Evolutionary conservation across 2,329 filamentous ascomycete genomes (phyloP).

Genomic region (Plectosphaerella sp.): DNA sequence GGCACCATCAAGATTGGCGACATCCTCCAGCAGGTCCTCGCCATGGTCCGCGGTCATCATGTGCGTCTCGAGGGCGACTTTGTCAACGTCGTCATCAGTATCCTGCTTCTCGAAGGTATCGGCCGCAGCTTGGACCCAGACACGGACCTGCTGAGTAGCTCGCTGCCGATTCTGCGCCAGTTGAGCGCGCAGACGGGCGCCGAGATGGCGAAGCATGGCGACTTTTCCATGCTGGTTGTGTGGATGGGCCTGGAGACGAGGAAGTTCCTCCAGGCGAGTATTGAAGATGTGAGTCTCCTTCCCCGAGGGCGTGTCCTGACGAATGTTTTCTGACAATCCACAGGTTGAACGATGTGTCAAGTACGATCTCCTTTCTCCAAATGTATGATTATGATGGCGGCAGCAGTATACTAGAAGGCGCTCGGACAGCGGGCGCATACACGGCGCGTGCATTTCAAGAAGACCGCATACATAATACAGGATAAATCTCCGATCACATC

Average conservation of each 20-base stretch:
- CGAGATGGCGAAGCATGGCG: constrained; percentile 64
- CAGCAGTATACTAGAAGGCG: too few species aligned
- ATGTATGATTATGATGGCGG: constrained; percentile 52
- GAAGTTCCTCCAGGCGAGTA: constrained; percentile 82
- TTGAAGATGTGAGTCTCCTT: constrained; percentile 67
- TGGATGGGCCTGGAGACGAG: constrained; percentile 90
- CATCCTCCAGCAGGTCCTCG: constrained; percentile 82
- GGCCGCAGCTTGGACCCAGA: constrained; percentile 82
- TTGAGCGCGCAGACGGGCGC: constrained; percentile 74
- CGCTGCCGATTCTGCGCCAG: constrained; percentile 84
- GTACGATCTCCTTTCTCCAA: constrained; percentile 83
- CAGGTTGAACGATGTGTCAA: constrained; percentile 85
- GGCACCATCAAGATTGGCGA: constrained; percentile 96
- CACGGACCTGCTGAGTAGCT: constrained; percentile 79
- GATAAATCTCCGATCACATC: too few species aligned
- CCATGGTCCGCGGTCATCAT: constrained; percentile 89
- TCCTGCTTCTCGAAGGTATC: constrained; percentile 89
- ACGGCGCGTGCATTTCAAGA: background rate
- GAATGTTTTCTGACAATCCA: constrained; percentile 1
- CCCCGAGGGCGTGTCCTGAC: constrained; percentile 1
- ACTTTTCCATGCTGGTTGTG: constrained; percentile 81
- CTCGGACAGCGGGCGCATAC: background rate
- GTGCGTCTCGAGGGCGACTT: constrained; percentile 96
- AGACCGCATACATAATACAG: too few species aligned
- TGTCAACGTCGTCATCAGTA: constrained; percentile 95